Percentiles rank a stretch among this genome's conserved stretches.
Conservation (phyloP, 1,139 yeast genomes). For the Blastobotrys indianensis region DNA sequence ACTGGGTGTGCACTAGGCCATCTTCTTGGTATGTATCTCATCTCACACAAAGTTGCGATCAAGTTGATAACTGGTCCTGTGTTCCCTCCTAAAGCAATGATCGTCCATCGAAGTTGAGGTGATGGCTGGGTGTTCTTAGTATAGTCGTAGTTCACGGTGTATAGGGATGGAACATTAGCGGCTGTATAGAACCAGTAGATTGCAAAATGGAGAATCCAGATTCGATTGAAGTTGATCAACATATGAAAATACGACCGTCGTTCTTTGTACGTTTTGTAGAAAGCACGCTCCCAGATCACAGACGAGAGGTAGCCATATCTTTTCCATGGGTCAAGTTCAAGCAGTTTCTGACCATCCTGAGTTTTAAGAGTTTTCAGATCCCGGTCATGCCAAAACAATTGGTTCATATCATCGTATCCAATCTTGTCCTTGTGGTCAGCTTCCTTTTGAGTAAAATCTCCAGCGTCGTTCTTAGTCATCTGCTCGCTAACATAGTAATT, state of each 20-base stretch:
- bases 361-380: slow-evolving; percentile 50
- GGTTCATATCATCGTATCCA: slow-evolving; percentile 86
- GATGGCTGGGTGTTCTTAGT: slow-evolving; percentile 59
- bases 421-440: slow-evolving; percentile 65
- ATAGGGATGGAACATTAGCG: slow-evolving; percentile 70
- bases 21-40: slow-evolving; percentile 57
- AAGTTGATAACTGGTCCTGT: slow-evolving; percentile 61
- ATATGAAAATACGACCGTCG: slow-evolving; percentile 74
- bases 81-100: slow-evolving; percentile 67
- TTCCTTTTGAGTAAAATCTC: slow-evolving; percentile 43
- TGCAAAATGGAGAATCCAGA: slow-evolving; percentile 76
- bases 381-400: slow-evolving; percentile 71
- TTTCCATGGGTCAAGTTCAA: slow-evolving; percentile 40
- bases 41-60: slow-evolving; percentile 57
- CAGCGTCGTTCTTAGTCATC: slow-evolving; percentile 19
- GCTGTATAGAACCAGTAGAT: slow-evolving; percentile 79
- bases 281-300: slow-evolving; percentile 57
- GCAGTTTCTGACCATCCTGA: slow-evolving; percentile 38
- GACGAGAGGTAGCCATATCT: slow-evolving; percentile 46
- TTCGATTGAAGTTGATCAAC: slow-evolving; percentile 68
- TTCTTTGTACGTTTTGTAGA: slow-evolving; percentile 69
- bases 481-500: slow-evolving; percentile 43
- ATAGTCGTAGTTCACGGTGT: slow-evolving; percentile 57
- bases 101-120: slow-evolving; percentile 53
- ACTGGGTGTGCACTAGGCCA: slow-evolving; percentile 63